Percentiles rank a stretch among this genome's conserved stretches.
Conservation (phyloP, 805 yeast genomes). For the Zygoascus flipseniorum region DNA sequence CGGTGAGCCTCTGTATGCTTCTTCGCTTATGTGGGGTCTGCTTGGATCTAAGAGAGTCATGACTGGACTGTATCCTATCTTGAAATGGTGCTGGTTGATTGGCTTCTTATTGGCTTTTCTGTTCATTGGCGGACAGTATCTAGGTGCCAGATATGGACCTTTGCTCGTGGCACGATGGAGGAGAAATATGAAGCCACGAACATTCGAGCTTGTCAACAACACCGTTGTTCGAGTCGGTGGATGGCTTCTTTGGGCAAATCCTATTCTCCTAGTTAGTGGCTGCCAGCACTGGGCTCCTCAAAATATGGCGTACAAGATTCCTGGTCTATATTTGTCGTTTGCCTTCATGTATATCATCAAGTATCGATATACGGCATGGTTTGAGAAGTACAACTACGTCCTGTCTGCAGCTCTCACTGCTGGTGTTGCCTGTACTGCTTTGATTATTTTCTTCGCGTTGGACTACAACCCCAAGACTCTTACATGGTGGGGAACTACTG, state of each 20-base stretch:
- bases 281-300: slow-evolving; percentile 35
- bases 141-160: background rate
- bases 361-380: slow-evolving; percentile 38
- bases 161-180: slow-evolving; percentile 8
- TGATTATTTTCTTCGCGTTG: slow-evolving; percentile 37
- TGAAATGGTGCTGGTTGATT: slow-evolving; percentile 38
- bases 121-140: background rate
- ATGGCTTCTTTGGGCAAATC: slow-evolving; percentile 23
- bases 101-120: background rate
- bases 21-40: slow-evolving; percentile 35
- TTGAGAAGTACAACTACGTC: slow-evolving; percentile 46
- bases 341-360: slow-evolving; percentile 39
- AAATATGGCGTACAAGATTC: slow-evolving; percentile 36
- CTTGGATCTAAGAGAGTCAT: slow-evolving; percentile 37
- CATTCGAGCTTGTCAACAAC: slow-evolving; percentile 23
- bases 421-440: slow-evolving; percentile 42
- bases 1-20: slow-evolving; percentile 39
- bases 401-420: slow-evolving; percentile 41
- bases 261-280: slow-evolving; percentile 40
- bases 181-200: slow-evolving; percentile 2
- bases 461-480: slow-evolving; percentile 29
- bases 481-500: slow-evolving; percentile 43
- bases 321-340: slow-evolving; percentile 36
- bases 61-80: slow-evolving; percentile 35
- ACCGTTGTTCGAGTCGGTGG: background rate